Evolutionary conservation across 1,284 basidiomycete species (phyloP), one percentile per base, ranked within the genome.

Genomic region (Ganoderma meredithae): DNA sequence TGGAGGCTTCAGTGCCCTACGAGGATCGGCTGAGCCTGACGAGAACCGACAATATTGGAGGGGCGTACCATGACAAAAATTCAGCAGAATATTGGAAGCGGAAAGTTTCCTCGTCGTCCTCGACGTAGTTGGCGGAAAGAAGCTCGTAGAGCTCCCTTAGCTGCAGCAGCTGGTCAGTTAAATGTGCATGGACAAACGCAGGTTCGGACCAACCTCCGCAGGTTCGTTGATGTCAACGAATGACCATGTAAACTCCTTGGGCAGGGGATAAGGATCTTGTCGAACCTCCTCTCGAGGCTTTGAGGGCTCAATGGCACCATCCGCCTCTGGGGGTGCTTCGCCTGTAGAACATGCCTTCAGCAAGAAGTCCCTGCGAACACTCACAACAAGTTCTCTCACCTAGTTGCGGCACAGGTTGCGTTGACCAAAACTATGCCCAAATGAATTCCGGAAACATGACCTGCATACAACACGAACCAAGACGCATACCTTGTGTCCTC

Each of bases 41-140:
- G 13, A 12, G 33, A 10, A 47, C 0, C 8, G 5, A 15, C 13
- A 39, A 59, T 17, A 40, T 36, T 22, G 17, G 5, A 65, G 5
- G 53, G 61, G 73, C 82, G 59, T 74, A 95, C 98, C 98, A 99
- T 78, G 92, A 85, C 60, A 99, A 82, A 80, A 99, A 99, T 79
- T 98, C 96, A 6, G 96, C 91, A 55, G 92, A 94, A 78, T 99
- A 99, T 77, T 95, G 91, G 86, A 99, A 99, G 36, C 98, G 90
- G 86, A 99, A 98, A 39, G 94, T 90, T 7, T 97, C 96, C 66
- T 97, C 94, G 74, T 96, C 93, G 78, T 99, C 98, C 81, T 99
- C 98, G 60, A 99, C 97, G 75, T 99, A 99, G 81, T 99, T 95
- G 13, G 91, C 85, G 1, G 95, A 97, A 25, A 99, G 85, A 9